Base-by-base conservation (phyloP, 805 yeast genomes). In the Candida morakotiae region DNA sequence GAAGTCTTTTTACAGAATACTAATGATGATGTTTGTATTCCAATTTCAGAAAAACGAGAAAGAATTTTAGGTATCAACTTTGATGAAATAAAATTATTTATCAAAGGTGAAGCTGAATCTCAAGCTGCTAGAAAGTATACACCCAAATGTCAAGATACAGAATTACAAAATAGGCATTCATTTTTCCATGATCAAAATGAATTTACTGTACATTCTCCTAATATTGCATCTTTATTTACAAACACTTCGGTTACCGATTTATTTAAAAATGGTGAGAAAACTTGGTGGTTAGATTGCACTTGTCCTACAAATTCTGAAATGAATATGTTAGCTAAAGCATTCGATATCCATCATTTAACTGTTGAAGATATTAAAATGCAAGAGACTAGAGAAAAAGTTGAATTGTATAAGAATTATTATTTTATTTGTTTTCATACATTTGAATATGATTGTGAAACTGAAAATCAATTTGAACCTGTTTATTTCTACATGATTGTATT, bases 371-470 rank as follows among this genome's bases (percentile, higher is more conserved):
- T 91, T 46, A 70, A 95, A 40, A 85, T 87, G 78, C 95, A 89
- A 64, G 98, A 91, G 65, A 79, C 96, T 18, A 88, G 98, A 64
- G 98, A 91, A 67, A 91, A 91, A 62, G 96, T 91, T 22, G 98
- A 91, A 63, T 69, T 91, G 43, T 91, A 93, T 73, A 78, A 80
- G 49, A 77, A 78, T 47, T 91, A 91, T 62, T 91, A 93, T 62
- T 87, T 93, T 67, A 95, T 91, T 28, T 86, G 95, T 73, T 93
- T 91, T 77, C 96, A 93, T 60, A 86, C 98, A 3, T 93, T 93
- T 62, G 97, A 88, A 55, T 80, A 83, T 15, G 96, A 91, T 47
- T 52, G 53, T 34, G 93, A 80, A 56, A 75, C 84, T 37, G 93
- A 83, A 50, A 95, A 87, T 44, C 88, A 83, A 57, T 65, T 83